Percentiles rank a stretch among this genome's conserved stretches.
These are phyloP conservation scores for Arthroderma uncinatum DNA, from an alignment of 2,329 filamentous ascomycete genomes.

Conservation along the genomic window DNA sequence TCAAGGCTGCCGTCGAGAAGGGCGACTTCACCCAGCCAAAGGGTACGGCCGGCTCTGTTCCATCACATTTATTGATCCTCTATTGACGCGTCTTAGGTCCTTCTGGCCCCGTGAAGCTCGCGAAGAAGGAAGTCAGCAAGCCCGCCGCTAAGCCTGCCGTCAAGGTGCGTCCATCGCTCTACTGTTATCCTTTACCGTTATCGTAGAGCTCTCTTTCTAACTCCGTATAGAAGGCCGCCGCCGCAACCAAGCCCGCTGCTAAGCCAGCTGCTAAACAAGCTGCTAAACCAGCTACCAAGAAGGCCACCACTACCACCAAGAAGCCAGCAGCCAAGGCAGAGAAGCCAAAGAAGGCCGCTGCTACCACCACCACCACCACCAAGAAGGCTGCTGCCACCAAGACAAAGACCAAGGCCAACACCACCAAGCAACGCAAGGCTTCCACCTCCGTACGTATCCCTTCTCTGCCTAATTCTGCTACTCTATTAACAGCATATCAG, in stretches of 20 bases:
- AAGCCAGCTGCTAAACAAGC: conserved; percentile 24
- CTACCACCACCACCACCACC: conserved; percentile 31
- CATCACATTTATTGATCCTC: neutral
- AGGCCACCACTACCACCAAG: conserved; percentile 15
- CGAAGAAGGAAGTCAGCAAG: conserved; percentile 55
- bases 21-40: conserved; percentile 82
- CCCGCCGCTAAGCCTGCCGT: conserved; percentile 30
- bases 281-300: conserved; percentile 18
- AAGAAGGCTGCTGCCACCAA: conserved; percentile 41
- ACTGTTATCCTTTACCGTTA: neutral
- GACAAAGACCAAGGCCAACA: conserved; percentile 44
- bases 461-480: neutral
- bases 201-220: neutral
- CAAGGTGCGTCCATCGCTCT: conserved; percentile 11
- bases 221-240: conserved; percentile 9
- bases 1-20: conserved; percentile 73
- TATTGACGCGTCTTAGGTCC: conserved; percentile 46
- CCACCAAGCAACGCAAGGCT: conserved; percentile 45
- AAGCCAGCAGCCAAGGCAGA: conserved; percentile 28
- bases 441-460: conserved; percentile 30
- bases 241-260: conserved; percentile 25
- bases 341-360: conserved; percentile 37
- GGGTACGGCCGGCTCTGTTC: conserved; percentile 46
- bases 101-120: conserved; percentile 85
- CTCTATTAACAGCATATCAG: conserved; percentile 25